phyloP scores from a whole-genome alignment of 225 moss, liverwort and hornwort genomes.

The Bryum argenteum region DNA sequence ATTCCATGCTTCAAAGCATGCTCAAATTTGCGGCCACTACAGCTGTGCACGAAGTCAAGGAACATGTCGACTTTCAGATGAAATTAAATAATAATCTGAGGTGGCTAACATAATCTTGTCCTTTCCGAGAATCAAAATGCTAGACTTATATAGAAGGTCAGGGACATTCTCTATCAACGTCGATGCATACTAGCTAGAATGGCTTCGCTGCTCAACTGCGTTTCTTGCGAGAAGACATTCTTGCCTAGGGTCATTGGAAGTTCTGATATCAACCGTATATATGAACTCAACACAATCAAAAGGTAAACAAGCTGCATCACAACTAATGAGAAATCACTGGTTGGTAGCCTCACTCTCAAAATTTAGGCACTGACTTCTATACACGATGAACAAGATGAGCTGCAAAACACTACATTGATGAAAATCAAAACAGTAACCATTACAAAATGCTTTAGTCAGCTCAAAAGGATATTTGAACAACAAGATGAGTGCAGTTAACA shows the following conservation, averaged over 20 bases:
- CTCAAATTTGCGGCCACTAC: constrained; percentile 69
- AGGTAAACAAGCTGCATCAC: constrained; percentile 5
- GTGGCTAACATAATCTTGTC: neutral
- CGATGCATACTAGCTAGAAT: neutral
- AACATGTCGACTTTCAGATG: constrained; percentile 16
- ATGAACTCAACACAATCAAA: constrained; percentile 3
- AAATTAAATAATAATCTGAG: constrained; percentile 9
- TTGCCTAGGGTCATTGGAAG: neutral
- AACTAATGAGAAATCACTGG: neutral
- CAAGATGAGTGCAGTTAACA: constrained; percentile 66
- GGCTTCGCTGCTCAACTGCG: neutral
- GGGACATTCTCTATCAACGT: neutral
- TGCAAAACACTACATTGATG: neutral
- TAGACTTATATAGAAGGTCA: neutral
- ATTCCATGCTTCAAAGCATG: constrained; percentile 71
- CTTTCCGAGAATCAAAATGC: neutral
- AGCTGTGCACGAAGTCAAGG: constrained; percentile 65
- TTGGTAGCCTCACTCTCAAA: neutral
- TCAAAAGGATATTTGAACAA: constrained; percentile 72
- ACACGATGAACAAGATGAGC: constrained; percentile 10
- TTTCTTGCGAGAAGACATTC: neutral
- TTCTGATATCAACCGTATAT: neutral
- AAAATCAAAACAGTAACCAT: neutral
- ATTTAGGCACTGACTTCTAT: constrained; percentile 3
- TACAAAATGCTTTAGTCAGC: neutral